Conservation (phyloP, 2,329 filamentous ascomycete genomes). For the Penicillium olsonii region DNA sequence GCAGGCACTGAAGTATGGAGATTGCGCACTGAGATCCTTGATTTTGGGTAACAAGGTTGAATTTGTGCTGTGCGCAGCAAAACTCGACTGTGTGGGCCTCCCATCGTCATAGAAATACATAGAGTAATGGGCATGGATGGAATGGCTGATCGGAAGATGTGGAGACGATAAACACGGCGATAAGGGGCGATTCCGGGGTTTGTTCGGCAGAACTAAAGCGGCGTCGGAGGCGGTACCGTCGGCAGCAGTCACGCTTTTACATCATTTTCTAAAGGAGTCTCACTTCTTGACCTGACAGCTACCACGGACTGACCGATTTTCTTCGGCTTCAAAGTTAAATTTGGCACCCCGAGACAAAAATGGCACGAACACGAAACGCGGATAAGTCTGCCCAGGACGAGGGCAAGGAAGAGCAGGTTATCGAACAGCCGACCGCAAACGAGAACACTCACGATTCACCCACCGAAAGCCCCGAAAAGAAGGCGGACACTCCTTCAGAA, state of each 20-base stretch:
- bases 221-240: constrained; percentile 14
- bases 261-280: constrained; percentile 6
- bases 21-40: not conserved
- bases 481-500: constrained; percentile 5
- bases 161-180: constrained; percentile 24
- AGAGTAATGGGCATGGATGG: not conserved
- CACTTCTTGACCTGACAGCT: not conserved
- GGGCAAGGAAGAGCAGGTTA: constrained; percentile 6
- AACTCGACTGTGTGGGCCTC: not conserved
- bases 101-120: constrained; percentile 12
- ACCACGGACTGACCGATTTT: not conserved
- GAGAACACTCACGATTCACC: constrained; percentile 11
- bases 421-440: constrained; percentile 15
- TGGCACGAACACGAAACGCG: constrained; percentile 20
- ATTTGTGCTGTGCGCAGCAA: not conserved
- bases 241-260: constrained; percentile 14
- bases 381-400: constrained; percentile 18
- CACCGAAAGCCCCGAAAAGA: constrained; percentile 10
- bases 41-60: not conserved
- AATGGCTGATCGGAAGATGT: constrained; percentile 13
- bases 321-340: not conserved
- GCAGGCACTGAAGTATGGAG: not conserved
- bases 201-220: constrained; percentile 17
- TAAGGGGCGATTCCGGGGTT: constrained; percentile 22
- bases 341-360: not conserved